Base-by-base conservation (phyloP, 2,329 filamentous ascomycete genomes). In the Nemania diffusa region DNA sequence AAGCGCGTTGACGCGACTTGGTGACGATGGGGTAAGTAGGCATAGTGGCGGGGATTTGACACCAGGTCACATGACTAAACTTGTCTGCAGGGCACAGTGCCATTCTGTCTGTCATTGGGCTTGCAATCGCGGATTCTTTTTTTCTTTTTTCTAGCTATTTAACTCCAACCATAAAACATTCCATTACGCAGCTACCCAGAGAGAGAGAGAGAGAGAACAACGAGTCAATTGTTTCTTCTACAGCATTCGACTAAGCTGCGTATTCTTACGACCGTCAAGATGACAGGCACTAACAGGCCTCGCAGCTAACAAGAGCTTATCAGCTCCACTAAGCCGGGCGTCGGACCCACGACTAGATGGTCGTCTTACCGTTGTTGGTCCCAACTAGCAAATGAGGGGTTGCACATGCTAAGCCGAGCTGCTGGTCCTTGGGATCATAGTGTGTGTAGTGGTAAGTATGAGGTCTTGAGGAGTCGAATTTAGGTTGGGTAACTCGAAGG, bases 51-150 rank as follows among this genome's bases (percentile, higher is more conserved):
- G 71, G 72, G 70, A 24, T 61, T 60, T 64, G 57, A 74, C 75
- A 72, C 75, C 75, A 76, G 69, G 58, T 75, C 75, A 76, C 75
- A 68, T 76, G 74, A 70, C 48, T 22, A 24, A 1, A 2, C 9
- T 11, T n/a, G 29, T n/a, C 29, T 62, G 48, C 48, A 51, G 32
- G 24, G 20, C 32, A 34, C 7, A 29, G 46, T 34, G 27, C 22
- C 46, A 24, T 26, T 50, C n/a, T n/a, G n/a, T n/a, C n/a, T n/a
- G n/a, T n/a, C n/a, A n/a, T n/a, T n/a, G n/a, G n/a, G n/a, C n/a
- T n/a, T n/a, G n/a, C n/a, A n/a, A n/a, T 34, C 13, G 32, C 32
- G 13, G 32, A 34, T 34, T 34, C 32, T 34, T 34, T 34, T 34
- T 8, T 34, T 34, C 32, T 34, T 34, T 8, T 34, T 7, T n/a